Percentiles rank a stretch among this genome's conserved stretches.
phyloP scores from a whole-genome alignment of 2,329 filamentous ascomycete genomes.

The Fusarium torreyae region DNA sequence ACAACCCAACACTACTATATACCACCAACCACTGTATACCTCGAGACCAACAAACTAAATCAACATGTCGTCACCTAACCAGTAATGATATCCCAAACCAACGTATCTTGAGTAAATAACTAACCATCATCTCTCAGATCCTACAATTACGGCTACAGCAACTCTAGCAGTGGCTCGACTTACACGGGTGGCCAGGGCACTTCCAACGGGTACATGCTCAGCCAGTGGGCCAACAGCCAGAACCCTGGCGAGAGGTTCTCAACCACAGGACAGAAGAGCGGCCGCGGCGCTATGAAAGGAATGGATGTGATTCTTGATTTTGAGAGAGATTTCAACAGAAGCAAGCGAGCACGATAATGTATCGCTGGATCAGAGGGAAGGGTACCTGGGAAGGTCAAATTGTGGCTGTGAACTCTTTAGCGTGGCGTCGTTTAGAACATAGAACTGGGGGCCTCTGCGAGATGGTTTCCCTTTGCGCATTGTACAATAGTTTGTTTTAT shows the following conservation, averaged over 20 bases:
- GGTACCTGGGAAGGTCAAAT: not conserved
- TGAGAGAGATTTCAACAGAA: conserved; percentile 15
- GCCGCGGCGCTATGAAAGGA: conserved; percentile 17
- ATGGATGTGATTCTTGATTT: conserved; percentile 33
- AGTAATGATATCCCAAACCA: conserved; percentile 17
- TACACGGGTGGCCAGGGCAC: conserved; percentile 32
- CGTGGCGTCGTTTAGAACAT: conserved; percentile 26
- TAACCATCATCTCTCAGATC: conserved; percentile 22
- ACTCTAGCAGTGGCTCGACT: conserved; percentile 25
- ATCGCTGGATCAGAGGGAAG: not conserved
- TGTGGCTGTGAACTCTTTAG: conserved; percentile 30
- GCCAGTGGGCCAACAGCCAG: conserved; percentile 22
- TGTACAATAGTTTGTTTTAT: conserved; percentile 23
- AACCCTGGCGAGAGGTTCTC: conserved; percentile 34
- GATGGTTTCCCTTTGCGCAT: conserved; percentile 2
- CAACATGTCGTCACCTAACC: conserved; percentile 35
- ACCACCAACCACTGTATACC: conserved; percentile 4
- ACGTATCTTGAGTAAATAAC: not conserved
- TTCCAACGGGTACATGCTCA: conserved; percentile 19
- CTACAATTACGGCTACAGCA: conserved; percentile 10
- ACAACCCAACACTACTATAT: conserved; percentile 7
- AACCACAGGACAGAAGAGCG: conserved; percentile 29
- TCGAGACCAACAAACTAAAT: conserved; percentile 3
- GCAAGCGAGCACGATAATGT: not conserved
- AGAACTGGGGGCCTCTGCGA: conserved; percentile 14